Conservation (phyloP, 345 rosid species). For the Hevea brasiliensis region DNA sequence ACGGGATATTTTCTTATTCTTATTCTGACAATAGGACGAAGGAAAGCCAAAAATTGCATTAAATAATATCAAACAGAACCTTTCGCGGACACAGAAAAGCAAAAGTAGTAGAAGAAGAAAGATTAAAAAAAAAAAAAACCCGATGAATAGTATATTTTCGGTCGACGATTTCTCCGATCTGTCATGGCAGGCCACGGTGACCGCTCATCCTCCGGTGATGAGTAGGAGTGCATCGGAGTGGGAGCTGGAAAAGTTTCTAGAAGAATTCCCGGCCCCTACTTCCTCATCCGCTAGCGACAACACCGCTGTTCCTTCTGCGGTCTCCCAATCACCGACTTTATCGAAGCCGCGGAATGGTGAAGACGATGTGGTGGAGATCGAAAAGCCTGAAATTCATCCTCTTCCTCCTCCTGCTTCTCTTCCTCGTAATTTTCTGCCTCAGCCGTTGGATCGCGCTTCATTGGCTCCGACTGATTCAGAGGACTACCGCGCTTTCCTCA, state of each 20-base stretch:
- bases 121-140: background rate
- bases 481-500: conserved; percentile 54
- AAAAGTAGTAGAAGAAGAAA: no score
- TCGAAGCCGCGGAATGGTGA: conserved; percentile 38
- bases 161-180: conserved; percentile 69
- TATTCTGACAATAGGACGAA: background rate
- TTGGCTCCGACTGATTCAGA: conserved; percentile 41
- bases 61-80: background rate
- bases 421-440: conserved; percentile 22
- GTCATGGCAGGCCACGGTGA: conserved; percentile 50
- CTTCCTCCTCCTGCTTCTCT: conserved; percentile 5
- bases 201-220: conserved; percentile 45
- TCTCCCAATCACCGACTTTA: conserved; percentile 38
- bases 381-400: conserved; percentile 19
- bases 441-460: conserved; percentile 32
- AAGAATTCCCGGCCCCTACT: conserved; percentile 36
- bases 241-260: conserved; percentile 43
- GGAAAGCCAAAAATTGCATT: background rate
- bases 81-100: background rate
- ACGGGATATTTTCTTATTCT: conserved; percentile 2
- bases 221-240: conserved; percentile 68
- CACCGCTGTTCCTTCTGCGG: conserved; percentile 34
- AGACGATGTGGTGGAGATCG: conserved; percentile 50
- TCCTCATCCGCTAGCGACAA: conserved; percentile 35
- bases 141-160: conserved; percentile 44